A percentile compares a stretch with the other conserved stretches of the same genome.
These are phyloP conservation scores for Erysiphe pulchra DNA, from an alignment of 2,329 filamentous ascomycete species.

Conservation along the genomic window DNA sequence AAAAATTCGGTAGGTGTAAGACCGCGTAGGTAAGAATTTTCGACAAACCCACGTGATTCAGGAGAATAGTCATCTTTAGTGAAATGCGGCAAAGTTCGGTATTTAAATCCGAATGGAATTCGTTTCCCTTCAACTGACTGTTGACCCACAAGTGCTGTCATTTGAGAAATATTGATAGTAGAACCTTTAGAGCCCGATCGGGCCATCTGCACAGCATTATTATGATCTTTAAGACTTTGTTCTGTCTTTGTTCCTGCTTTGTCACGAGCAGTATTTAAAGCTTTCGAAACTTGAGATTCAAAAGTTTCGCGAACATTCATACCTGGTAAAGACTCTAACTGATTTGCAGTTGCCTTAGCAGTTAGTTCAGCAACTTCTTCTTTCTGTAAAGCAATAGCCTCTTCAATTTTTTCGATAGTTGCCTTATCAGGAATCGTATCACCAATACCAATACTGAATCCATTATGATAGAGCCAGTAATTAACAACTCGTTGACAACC, in stretches of 20 bases:
- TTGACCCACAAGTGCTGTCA: conserved; percentile 93
- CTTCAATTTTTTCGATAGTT: conserved; percentile 67
- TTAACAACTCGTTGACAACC: conserved; percentile 84
- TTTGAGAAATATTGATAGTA: conserved; percentile 97
- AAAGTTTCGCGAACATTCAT: conserved; percentile 98
- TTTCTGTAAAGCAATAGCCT: conserved; percentile 62
- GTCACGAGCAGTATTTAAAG: conserved; percentile 85
- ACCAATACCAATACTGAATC: conserved; percentile 94
- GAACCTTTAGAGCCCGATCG: conserved; percentile 94
- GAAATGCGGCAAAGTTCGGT: conserved; percentile 87
- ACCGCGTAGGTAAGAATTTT: conserved; percentile 93
- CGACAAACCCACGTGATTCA: conserved; percentile 88
- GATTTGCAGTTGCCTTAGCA: conserved; percentile 53
- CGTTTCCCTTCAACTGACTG: conserved; percentile 97
- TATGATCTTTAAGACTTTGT: conserved; percentile 77
- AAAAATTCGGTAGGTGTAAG: conserved; percentile 93
- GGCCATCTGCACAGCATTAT: conserved; percentile 94
- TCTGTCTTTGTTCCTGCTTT: conserved; percentile 82
- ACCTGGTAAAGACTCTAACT: conserved; percentile 77
- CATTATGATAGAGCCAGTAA: conserved; percentile 91
- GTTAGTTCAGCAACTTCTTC: conserved; percentile 53
- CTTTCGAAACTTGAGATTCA: conserved; percentile 86
- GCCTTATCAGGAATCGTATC: conserved; percentile 79
- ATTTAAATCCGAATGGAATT: conserved; percentile 98
- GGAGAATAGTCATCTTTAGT: conserved; percentile 98